Percentiles rank a stretch among this genome's conserved stretches.
Conservation (phyloP, 331 rosid species). For the Malus hybrid region DNA sequence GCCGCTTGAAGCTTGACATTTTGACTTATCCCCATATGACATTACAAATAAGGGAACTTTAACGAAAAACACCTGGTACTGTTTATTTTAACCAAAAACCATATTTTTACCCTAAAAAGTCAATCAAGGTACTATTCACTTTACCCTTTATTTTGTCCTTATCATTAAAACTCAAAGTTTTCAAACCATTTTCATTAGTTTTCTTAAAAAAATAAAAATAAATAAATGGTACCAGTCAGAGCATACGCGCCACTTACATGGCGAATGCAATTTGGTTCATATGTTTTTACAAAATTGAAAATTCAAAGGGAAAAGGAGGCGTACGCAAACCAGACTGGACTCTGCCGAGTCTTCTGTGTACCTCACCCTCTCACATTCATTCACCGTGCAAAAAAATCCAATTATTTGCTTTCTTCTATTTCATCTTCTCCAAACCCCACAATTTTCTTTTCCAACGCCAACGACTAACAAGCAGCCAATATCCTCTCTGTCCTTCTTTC, state of each 20-base stretch:
- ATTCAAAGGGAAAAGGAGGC: constrained; percentile 4
- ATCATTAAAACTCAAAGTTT: too few relatives aligned
- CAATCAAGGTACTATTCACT: too few relatives aligned
- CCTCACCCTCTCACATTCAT: background rate
- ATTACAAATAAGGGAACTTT: too few relatives aligned
- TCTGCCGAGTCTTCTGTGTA: background rate
- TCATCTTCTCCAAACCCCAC: background rate
- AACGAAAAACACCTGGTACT: too few relatives aligned
- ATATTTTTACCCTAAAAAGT: too few relatives aligned
- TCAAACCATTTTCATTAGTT: too few relatives aligned
- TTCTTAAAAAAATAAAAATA: too few relatives aligned
- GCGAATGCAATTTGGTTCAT: background rate
- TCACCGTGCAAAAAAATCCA: background rate
- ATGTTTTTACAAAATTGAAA: background rate
- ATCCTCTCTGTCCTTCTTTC: background rate
- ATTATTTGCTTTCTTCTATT: background rate
- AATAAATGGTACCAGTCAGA: too few relatives aligned
- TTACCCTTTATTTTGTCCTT: too few relatives aligned
- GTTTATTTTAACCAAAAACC: too few relatives aligned
- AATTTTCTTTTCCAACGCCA: background rate
- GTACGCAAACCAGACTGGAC: constrained; percentile 3
- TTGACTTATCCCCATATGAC: background rate
- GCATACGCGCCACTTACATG: background rate
- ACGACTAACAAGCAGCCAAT: background rate
- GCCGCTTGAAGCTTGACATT: background rate